A percentile compares a stretch with the other conserved stretches of the same genome.
Conservation (phyloP, 1,139 yeast genomes). For the Magnusiomyces sp. region DNA sequence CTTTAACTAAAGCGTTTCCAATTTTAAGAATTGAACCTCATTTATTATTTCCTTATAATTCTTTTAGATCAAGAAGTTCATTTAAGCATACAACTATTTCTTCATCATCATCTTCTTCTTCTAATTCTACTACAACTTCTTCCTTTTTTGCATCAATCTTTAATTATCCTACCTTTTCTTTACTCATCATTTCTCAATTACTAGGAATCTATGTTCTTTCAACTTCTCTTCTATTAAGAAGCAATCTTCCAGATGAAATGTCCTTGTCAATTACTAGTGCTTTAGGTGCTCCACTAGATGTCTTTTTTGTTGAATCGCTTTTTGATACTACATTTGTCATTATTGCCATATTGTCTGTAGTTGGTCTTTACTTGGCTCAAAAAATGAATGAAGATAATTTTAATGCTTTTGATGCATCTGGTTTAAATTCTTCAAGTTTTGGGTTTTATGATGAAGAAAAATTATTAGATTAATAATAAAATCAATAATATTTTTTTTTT, state of each 20-base stretch:
- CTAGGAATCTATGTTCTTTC: constrained; percentile 75
- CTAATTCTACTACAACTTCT: neutral
- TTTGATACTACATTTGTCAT: constrained; percentile 66
- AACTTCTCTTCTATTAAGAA: constrained; percentile 66
- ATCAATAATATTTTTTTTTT: neutral
- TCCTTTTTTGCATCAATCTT: neutral
- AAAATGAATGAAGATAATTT: too few relatives aligned
- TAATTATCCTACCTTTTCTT: constrained; percentile 17
- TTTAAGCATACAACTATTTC: constrained; percentile 3
- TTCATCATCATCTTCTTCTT: neutral
- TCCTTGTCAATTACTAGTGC: constrained; percentile 48
- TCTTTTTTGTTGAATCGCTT: constrained; percentile 64
- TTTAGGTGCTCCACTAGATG: constrained; percentile 42
- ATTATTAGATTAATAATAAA: neutral
- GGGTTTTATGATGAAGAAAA: constrained; percentile 2
- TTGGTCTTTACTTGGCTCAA: constrained; percentile 8
- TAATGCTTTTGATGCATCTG: too few relatives aligned
- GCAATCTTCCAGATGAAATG: constrained; percentile 57
- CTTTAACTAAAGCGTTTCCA: constrained; percentile 27
- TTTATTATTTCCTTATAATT: neutral
- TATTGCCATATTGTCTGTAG: constrained; percentile 32
- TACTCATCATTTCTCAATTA: constrained; percentile 55
- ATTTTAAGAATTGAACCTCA: constrained; percentile 15
- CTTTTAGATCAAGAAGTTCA: constrained; percentile 16
- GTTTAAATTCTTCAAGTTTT: too few relatives aligned